Evolutionary conservation across 2,329 filamentous ascomycete species (phyloP).

Genomic region (Arthrocladium fulminans): DNA sequence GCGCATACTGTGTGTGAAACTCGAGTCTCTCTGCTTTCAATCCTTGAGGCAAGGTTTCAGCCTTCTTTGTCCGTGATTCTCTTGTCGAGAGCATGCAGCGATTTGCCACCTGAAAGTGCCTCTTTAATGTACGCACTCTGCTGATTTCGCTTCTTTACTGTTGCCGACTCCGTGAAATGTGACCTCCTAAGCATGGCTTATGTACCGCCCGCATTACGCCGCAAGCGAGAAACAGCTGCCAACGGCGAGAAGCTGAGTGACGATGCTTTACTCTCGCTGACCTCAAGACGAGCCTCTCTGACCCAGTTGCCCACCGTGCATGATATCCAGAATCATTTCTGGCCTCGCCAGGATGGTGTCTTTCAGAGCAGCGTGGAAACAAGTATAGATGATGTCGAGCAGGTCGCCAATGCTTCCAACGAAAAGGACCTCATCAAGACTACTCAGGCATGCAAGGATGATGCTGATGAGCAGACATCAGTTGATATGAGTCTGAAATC

Average conservation of each 20-base stretch:
- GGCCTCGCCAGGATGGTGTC: neutral
- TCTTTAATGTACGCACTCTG: no score
- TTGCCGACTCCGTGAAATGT: neutral
- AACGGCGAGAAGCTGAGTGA: neutral
- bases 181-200: neutral
- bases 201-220: slow-evolving; percentile 2
- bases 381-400: no score
- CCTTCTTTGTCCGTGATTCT: neutral
- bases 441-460: neutral
- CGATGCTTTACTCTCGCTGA: neutral
- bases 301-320: neutral
- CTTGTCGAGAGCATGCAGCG: no score
- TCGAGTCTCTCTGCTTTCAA: neutral
- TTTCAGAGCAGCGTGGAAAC: neutral
- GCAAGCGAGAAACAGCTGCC: neutral
- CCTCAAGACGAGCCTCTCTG: neutral
- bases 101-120: no score
- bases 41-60: neutral
- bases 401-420: no score
- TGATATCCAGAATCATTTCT: slow-evolving; percentile 8
- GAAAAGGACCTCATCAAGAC: neutral
- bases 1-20: neutral
- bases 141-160: neutral
- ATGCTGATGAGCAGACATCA: neutral
- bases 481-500: neutral